Base-by-base conservation (phyloP, 305 asterid species). In the Fraxinus angustifolia region DNA sequence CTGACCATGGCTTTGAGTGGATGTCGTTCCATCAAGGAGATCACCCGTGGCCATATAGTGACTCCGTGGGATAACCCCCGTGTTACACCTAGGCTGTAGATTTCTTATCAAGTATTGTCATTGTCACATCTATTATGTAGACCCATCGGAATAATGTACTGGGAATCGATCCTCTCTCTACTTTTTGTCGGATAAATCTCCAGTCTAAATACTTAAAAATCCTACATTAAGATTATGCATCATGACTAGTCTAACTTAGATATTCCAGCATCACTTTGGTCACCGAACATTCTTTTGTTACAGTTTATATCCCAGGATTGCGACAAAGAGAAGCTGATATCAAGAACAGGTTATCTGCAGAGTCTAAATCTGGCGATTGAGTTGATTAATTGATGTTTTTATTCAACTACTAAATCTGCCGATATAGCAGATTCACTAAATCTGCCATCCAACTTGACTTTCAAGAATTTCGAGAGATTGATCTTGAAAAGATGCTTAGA, bases 271-370 rank as follows among this genome's bases (percentile, higher is more conserved):
- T 38, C 12, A 38, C 45, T 1, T 38, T 8, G 45, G 12, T 38
- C 45, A 38, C 12, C 45, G 11, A 38, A 8, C 45, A 38, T 38
- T 10, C 0, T 38, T 38, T 8, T 38, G 12, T 94, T 56, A 94
- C 97, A 33, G 97, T 88, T 17, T 97, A 94, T 88, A 91, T 97
- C 33, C 97, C 96, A 30, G 84, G 92, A 48, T 91, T 93, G 30
- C 97, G 97, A 26, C 89, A 96, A 75, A 88, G 97, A 86, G 98
- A 94, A 88, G 94, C 96, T 77, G 98, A 94, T 83, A 93, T 94
- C 65, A 94, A 90, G 90, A 93, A 93, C 90, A 90, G 95, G 98
- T 94, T 35, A 84, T 33, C 21, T 65, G 23, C 0, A 3, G 16
- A 30, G 62, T 16, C 16, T 1, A 16, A 21, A 31, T 48, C 36